A percentile compares a stretch with the other conserved stretches of the same genome.
phyloP scores from a whole-genome alignment of 2,329 filamentous ascomycete species.

The Gnomoniopsis sp. region DNA sequence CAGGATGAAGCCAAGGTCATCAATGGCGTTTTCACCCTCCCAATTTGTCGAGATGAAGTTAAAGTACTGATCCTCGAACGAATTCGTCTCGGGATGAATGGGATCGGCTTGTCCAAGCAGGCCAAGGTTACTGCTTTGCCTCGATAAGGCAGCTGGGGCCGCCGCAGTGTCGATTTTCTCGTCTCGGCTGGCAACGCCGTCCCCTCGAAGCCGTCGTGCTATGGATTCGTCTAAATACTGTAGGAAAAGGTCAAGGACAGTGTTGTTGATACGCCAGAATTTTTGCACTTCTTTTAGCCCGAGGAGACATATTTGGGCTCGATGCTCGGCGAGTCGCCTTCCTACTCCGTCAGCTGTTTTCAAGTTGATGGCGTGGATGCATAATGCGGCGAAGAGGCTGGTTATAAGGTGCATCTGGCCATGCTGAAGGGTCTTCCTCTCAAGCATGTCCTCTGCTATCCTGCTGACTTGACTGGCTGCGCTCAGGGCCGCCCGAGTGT shows the following conservation, averaged over 20 bases:
- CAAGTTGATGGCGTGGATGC: slow-evolving; percentile 35
- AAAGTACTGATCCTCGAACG: slow-evolving; percentile 34
- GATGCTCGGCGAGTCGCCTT: slow-evolving; percentile 33
- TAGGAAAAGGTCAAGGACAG: slow-evolving; percentile 34
- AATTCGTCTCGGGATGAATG: slow-evolving; percentile 19
- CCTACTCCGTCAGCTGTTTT: slow-evolving; percentile 30
- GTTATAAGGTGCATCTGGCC: slow-evolving; percentile 38
- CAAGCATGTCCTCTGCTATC: slow-evolving; percentile 36
- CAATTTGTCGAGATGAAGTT: slow-evolving; percentile 31
- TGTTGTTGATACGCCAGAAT: slow-evolving; percentile 39
- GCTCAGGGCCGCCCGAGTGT: slow-evolving; percentile 27
- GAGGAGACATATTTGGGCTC: slow-evolving; percentile 35
- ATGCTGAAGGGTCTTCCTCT: slow-evolving; percentile 21
- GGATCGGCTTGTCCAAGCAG: neutral
- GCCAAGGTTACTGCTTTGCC: slow-evolving; percentile 8
- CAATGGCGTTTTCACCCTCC: slow-evolving; percentile 33
- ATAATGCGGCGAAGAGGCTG: slow-evolving; percentile 34
- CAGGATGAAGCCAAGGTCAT: slow-evolving; percentile 31
- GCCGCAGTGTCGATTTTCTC: neutral
- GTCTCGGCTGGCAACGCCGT: slow-evolving; percentile 8
- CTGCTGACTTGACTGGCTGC: slow-evolving; percentile 34
- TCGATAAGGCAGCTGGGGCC: slow-evolving; percentile 1
- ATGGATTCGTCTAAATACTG: slow-evolving; percentile 36
- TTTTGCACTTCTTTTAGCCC: slow-evolving; percentile 36
- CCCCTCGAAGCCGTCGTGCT: slow-evolving; percentile 30